A percentile compares a stretch with the other conserved stretches of the same genome.
Evolutionary conservation across 306 rosid species (phyloP).

Genomic region (Vigna trinervia): DNA sequence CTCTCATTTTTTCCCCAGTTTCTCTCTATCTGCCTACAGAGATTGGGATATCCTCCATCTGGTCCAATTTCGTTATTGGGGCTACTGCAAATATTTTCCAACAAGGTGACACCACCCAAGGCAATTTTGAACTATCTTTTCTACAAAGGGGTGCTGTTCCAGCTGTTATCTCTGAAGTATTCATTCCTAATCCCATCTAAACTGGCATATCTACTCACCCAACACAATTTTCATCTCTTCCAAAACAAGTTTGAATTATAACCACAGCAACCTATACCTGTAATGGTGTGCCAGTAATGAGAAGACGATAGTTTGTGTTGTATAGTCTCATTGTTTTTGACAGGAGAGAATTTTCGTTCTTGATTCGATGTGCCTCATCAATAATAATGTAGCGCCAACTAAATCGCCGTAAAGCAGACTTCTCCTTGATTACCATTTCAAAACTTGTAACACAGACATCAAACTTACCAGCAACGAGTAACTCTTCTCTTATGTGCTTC

Average conservation of each 20-base stretch:
- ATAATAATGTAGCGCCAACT: slow-evolving; percentile 98
- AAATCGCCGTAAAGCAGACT: slow-evolving; percentile 79
- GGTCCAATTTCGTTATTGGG: not conserved
- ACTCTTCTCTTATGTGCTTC: slow-evolving; percentile 84
- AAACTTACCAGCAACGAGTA: slow-evolving; percentile 94
- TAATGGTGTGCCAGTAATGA: slow-evolving; percentile 96
- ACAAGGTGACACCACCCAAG: not conserved
- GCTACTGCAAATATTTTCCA: not conserved
- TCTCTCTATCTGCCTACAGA: not conserved
- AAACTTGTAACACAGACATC: slow-evolving; percentile 98
- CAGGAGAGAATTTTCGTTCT: slow-evolving; percentile 95
- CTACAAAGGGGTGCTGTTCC: not conserved
- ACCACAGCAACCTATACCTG: slow-evolving; percentile 64
- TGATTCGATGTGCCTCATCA: slow-evolving; percentile 97
- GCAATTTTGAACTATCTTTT: not conserved
- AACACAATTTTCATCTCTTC: not conserved
- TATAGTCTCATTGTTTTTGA: slow-evolving; percentile 97
- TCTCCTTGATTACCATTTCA: slow-evolving; percentile 99
- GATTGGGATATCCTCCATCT: not conserved
- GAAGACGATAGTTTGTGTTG: slow-evolving; percentile 87
- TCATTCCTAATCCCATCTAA: not conserved
- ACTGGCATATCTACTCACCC: not conserved
- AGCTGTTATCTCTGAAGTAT: not conserved
- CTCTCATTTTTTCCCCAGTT: not conserved
- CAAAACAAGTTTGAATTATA: not conserved